Evolutionary conservation across 176 grass and related monocot genomes (phyloP).

Genomic region (Chloris gayana): DNA sequence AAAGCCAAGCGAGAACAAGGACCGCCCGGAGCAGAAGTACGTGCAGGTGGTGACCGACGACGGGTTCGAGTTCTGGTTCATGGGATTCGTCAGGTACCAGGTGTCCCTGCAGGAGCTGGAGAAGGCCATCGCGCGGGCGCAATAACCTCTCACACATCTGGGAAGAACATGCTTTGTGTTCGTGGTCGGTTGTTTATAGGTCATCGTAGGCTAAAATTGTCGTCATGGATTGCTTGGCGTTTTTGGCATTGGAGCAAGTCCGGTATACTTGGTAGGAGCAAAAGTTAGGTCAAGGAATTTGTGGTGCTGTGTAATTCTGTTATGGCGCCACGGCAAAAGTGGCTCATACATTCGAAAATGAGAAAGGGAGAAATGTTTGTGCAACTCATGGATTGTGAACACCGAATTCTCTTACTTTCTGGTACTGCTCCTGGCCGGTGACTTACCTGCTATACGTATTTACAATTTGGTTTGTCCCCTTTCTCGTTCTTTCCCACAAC

Average conservation of each 20-base stretch:
- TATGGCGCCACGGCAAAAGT: slow-evolving; percentile 31
- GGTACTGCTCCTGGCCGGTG: neutral
- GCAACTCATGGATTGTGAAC: slow-evolving; percentile 1
- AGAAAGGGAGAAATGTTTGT: slow-evolving; percentile 30
- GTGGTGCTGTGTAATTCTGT: slow-evolving; percentile 32
- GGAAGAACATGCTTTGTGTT: neutral
- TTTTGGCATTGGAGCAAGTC: slow-evolving; percentile 58
- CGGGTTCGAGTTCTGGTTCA: slow-evolving; percentile 96
- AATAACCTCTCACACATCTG: slow-evolving; percentile 36
- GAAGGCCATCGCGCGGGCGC: slow-evolving; percentile 54
- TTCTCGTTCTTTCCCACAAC: neutral
- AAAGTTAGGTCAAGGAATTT: slow-evolving; percentile 19
- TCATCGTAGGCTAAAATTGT: slow-evolving; percentile 17
- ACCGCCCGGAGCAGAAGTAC: slow-evolving; percentile 82
- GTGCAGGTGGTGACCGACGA: slow-evolving; percentile 70
- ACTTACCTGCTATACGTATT: neutral
- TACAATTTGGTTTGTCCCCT: neutral
- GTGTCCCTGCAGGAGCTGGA: slow-evolving; percentile 57
- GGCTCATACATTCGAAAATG: slow-evolving; percentile 14
- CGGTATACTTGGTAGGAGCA: slow-evolving; percentile 44
- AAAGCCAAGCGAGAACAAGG: slow-evolving; percentile 50
- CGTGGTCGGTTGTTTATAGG: slow-evolving; percentile 40
- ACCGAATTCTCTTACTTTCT: neutral
- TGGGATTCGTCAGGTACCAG: slow-evolving; percentile 73
- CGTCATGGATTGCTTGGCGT: slow-evolving; percentile 46